Evolutionary conservation across 1,139 yeast genomes (phyloP), one percentile per base, ranked within the genome.

Genomic region (Insectozyma bohioensis): DNA sequence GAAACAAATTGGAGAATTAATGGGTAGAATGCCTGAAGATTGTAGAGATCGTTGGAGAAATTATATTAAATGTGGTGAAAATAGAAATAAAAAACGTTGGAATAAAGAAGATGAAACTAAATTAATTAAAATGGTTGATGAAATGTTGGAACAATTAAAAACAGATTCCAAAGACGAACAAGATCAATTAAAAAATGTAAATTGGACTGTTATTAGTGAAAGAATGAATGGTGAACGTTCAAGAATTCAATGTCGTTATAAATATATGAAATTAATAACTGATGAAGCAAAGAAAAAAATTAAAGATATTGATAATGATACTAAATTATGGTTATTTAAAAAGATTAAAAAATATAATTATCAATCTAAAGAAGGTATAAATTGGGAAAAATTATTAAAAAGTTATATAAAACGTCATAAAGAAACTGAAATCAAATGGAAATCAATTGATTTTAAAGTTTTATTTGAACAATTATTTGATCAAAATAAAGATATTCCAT

Each of bases 11-110:
- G 96, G 96, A 3, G 72, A 72, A 35, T 61, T 69, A 6, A 67
- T 88, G 78, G 86, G 86, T 9, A 73, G 97, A 49, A 90, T 90
- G 97, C 97, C 97, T 0, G 97, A 90, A 51, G 97, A 90, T 61
- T 88, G 97, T 56, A 73, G 97, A 45, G 97, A 90, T 54, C 71
- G 97, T 44, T 90, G 95, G 95, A 73, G 97, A 57, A 90, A 90
- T 56, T 90, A 90, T 52, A 84, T 88, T 41, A 88, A 88, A 56
- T 88, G 97, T 62, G 97, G 97, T 18, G 67, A 67, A 11, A 76
- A 75, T 37, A 68, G 97, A 43, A 75, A 78, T 11, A 73, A 75
- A 32, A 82, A 85, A 55, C 85, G 83, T 53, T 90, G 97, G 97
- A 65, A 81, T 0, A 54, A 58, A 1, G 80, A 75, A 25, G 96